Conservation (phyloP, 108 stramenopile species). For the Schizochytrium sp. region DNA sequence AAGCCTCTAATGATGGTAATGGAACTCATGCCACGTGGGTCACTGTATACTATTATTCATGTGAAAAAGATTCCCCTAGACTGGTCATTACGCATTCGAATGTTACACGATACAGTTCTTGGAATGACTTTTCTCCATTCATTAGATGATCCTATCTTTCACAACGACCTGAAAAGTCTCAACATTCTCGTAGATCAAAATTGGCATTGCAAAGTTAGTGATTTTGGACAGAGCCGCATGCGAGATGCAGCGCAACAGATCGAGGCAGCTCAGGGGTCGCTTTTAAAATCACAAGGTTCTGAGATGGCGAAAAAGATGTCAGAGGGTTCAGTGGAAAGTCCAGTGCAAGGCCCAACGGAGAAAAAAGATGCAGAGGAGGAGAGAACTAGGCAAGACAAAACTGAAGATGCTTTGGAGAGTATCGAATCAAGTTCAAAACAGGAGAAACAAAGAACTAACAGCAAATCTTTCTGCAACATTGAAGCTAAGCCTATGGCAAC, state of each 20-base stretch:
- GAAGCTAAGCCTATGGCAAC: background rate
- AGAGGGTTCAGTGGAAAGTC: too few relatives aligned
- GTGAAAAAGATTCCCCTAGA: background rate
- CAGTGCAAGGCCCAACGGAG: too few relatives aligned
- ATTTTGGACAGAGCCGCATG: slow-evolving; percentile 44
- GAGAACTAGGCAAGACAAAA: background rate
- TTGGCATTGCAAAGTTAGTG: slow-evolving; percentile 56
- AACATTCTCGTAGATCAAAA: slow-evolving; percentile 55
- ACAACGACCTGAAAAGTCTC: slow-evolving; percentile 54
- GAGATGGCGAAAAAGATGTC: too few relatives aligned
- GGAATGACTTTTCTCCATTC: slow-evolving; percentile 51
- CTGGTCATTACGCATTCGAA: slow-evolving; percentile 1
- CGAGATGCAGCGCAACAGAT: background rate
- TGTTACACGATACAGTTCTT: background rate
- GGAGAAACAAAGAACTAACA: background rate
- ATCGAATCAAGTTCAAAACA: background rate
- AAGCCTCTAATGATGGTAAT: slow-evolving; percentile 66
- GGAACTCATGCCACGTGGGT: slow-evolving; percentile 66
- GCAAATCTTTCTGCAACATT: too few relatives aligned
- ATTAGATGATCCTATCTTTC: slow-evolving; percentile 3
- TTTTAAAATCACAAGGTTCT: background rate
- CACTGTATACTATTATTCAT: slow-evolving; percentile 13
- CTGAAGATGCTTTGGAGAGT: background rate
- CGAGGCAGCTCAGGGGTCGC: background rate
- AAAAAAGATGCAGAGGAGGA: too few relatives aligned